A percentile compares a stretch with the other conserved stretches of the same genome.
phyloP scores from a whole-genome alignment of 345 rosid genomes.

The Leavenworthia alabamica region DNA sequence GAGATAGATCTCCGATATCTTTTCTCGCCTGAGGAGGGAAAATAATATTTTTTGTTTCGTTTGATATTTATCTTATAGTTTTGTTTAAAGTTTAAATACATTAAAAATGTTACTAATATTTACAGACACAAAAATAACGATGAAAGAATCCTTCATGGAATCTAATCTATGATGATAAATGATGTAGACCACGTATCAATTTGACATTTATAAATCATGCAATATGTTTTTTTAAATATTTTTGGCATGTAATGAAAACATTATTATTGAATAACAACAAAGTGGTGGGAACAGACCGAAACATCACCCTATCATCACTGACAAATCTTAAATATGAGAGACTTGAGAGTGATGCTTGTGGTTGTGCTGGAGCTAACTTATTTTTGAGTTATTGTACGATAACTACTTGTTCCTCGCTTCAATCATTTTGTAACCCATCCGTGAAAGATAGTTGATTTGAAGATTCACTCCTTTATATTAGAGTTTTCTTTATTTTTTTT shows the following conservation, averaged over 20 bases:
- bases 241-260: neutral
- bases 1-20: neutral
- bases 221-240: neutral
- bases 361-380: neutral
- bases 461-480: neutral
- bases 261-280: neutral
- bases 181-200: neutral
- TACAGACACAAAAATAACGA: too few species aligned
- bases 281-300: neutral
- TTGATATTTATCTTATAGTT: neutral
- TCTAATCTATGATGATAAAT: neutral
- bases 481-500: neutral
- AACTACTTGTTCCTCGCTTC: neutral
- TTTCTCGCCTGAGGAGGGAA: neutral
- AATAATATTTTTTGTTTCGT: neutral
- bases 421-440: neutral
- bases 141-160: neutral
- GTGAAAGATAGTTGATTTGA: neutral
- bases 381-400: neutral
- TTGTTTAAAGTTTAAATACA: neutral
- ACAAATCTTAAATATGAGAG: neutral
- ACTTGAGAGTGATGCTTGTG: slow-evolving; percentile 4
- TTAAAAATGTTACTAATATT: too few species aligned
- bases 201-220: neutral
- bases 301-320: neutral